Conservation (phyloP, 2,329 filamentous ascomycete species). For the Graphilbum sp. region DNA sequence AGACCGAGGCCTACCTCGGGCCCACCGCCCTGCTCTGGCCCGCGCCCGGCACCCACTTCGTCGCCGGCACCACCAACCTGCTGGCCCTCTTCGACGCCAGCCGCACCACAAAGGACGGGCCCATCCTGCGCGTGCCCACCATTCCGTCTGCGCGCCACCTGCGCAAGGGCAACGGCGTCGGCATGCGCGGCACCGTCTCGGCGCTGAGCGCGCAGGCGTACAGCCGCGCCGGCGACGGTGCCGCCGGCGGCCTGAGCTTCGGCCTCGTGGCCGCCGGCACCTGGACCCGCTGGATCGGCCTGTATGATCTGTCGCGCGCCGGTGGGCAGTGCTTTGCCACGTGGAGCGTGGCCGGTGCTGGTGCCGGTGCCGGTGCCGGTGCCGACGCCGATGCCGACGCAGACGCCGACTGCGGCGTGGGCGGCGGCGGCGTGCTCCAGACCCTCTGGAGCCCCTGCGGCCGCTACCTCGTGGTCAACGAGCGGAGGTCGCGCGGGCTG, state of each 20-base stretch:
- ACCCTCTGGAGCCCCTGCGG: slow-evolving; percentile 46
- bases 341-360: slow-evolving; percentile 36
- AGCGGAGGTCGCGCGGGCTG: slow-evolving; percentile 37
- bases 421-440: slow-evolving; percentile 47
- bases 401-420: no score
- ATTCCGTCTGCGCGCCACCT: slow-evolving; percentile 44
- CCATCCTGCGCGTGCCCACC: slow-evolving; percentile 37
- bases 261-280: slow-evolving; percentile 42
- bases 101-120: slow-evolving; percentile 31
- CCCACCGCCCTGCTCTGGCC: slow-evolving; percentile 42
- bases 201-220: slow-evolving; percentile 30
- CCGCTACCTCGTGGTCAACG: slow-evolving; percentile 44
- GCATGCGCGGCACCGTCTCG: slow-evolving; percentile 46
- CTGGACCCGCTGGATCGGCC: slow-evolving; percentile 44
- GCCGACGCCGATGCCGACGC: slow-evolving; percentile 12
- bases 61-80: slow-evolving; percentile 42
- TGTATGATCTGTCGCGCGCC: slow-evolving; percentile 43
- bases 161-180: slow-evolving; percentile 42
- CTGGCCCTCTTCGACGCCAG: slow-evolving; percentile 44
- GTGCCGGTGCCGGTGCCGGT: slow-evolving; percentile 3
- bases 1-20: slow-evolving; percentile 45
- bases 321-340: slow-evolving; percentile 35
- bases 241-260: slow-evolving; percentile 14
- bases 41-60: slow-evolving; percentile 37
- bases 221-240: slow-evolving; percentile 14